Conservation (phyloP, 345 rosid species). For the Rhizophora mangle region DNA sequence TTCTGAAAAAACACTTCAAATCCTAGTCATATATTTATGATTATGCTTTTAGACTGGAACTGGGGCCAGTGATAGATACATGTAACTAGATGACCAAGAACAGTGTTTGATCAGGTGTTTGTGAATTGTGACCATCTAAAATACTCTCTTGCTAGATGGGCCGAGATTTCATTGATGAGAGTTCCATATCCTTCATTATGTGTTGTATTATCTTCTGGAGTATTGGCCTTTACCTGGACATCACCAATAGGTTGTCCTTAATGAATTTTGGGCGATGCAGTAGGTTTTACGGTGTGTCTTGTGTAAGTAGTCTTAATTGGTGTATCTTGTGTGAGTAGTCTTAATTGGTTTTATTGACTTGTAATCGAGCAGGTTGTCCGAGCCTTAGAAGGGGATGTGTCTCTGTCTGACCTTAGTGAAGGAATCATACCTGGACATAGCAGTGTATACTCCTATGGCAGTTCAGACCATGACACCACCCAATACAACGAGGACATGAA, state of each 20-base stretch:
- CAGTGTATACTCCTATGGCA: slow-evolving; percentile 46
- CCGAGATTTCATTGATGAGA: too few species aligned
- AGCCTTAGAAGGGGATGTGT: slow-evolving; percentile 71
- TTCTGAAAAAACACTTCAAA: not conserved
- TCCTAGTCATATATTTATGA: not conserved
- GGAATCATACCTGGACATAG: slow-evolving; percentile 62
- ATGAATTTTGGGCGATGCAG: too few species aligned
- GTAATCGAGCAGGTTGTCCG: slow-evolving; percentile 62
- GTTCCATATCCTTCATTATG: too few species aligned
- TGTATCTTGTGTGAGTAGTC: not conserved
- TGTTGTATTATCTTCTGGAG: too few species aligned
- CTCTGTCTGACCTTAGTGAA: slow-evolving; percentile 65
- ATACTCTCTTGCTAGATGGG: too few species aligned
- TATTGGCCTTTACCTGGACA: too few species aligned
- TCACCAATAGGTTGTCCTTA: too few species aligned
- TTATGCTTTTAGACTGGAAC: too few species aligned
- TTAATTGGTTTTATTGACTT: slow-evolving; percentile 7
- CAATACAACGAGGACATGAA: slow-evolving; percentile 79
- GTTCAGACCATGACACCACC: slow-evolving; percentile 69
- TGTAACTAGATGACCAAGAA: too few species aligned
- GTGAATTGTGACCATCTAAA: too few species aligned
- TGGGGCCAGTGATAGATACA: too few species aligned
- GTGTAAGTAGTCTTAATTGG: slow-evolving; percentile 3
- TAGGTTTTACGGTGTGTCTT: not conserved
- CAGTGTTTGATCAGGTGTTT: too few species aligned